Evolutionary conservation across 2,329 filamentous ascomycete species (phyloP).

Genomic region (Fusarium tjaetaba): DNA sequence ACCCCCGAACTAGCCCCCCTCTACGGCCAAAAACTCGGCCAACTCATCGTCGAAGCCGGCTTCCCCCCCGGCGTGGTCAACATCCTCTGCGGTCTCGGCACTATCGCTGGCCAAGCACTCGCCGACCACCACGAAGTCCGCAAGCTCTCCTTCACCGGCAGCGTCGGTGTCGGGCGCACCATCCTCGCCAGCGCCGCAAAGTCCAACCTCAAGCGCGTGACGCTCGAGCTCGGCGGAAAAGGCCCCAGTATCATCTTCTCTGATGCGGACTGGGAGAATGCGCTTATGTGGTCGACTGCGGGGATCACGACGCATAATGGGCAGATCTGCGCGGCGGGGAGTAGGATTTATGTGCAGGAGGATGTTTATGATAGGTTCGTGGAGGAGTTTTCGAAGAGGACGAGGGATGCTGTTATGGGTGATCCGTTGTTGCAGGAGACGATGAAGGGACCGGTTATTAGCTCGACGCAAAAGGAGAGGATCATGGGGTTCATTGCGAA

Average conservation of each 20-base stretch:
- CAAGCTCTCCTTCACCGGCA: slow-evolving; percentile 81
- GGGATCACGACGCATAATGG: slow-evolving; percentile 64
- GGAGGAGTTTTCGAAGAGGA: slow-evolving; percentile 7
- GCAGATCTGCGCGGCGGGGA: slow-evolving; percentile 69
- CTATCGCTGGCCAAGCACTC: slow-evolving; percentile 72
- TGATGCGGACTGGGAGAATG: slow-evolving; percentile 69
- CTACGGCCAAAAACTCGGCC: slow-evolving; percentile 68
- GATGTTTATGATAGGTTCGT: slow-evolving; percentile 56
- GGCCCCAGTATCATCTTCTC: slow-evolving; percentile 67
- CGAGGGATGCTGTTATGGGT: slow-evolving; percentile 25
- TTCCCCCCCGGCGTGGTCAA: slow-evolving; percentile 81
- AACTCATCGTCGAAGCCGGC: slow-evolving; percentile 73
- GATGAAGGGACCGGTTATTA: slow-evolving; percentile 55
- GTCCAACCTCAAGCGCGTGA: slow-evolving; percentile 81
- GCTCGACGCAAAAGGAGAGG: slow-evolving; percentile 71
- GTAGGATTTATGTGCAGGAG: slow-evolving; percentile 68
- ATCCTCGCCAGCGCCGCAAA: slow-evolving; percentile 79
- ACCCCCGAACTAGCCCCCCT: slow-evolving; percentile 71
- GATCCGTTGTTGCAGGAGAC: slow-evolving; percentile 48
- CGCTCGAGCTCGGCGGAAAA: slow-evolving; percentile 78
- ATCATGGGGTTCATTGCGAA: slow-evolving; percentile 45
- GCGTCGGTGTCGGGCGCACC: slow-evolving; percentile 69
- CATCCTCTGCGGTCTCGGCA: slow-evolving; percentile 74
- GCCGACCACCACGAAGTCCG: slow-evolving; percentile 71
- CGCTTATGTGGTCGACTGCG: slow-evolving; percentile 59